These are phyloP conservation scores for Linnemannia schmuckeri DNA, from an alignment of 192 early-diverging fungal species.

Conservation along the genomic window DNA sequence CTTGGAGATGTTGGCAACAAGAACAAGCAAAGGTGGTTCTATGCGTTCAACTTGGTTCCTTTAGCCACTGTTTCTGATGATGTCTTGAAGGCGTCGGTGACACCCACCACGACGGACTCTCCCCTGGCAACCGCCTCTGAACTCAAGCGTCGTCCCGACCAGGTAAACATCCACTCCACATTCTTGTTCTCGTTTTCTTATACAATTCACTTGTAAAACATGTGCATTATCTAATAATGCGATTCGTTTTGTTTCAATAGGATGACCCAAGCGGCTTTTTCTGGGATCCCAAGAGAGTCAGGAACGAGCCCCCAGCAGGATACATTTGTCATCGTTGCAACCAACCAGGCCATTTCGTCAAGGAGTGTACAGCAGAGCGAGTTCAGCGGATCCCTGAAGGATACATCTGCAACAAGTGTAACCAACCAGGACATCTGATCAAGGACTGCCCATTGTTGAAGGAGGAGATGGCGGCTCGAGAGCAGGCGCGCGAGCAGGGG, in stretches of 20 bases:
- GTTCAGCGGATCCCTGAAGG: slow-evolving; percentile 24
- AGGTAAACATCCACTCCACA: background rate
- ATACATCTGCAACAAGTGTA: slow-evolving; percentile 66
- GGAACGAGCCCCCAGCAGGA: slow-evolving; percentile 53
- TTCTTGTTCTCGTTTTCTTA: too few relatives aligned
- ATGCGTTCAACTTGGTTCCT: slow-evolving; percentile 89
- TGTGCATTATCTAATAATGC: background rate
- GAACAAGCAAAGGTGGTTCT: slow-evolving; percentile 90
- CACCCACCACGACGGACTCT: slow-evolving; percentile 67
- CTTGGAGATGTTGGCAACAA: slow-evolving; percentile 76
- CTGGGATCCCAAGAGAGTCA: slow-evolving; percentile 43
- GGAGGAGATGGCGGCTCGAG: slow-evolving; percentile 25
- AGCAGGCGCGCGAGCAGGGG: background rate
- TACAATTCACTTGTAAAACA: too few relatives aligned
- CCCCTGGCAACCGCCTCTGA: slow-evolving; percentile 45
- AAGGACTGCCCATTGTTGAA: slow-evolving; percentile 60
- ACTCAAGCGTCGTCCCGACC: slow-evolving; percentile 42
- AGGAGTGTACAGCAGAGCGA: slow-evolving; percentile 58
- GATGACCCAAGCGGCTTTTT: slow-evolving; percentile 24
- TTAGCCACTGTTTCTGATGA: slow-evolving; percentile 56
- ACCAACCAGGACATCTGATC: slow-evolving; percentile 68
- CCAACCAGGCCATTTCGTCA: slow-evolving; percentile 60
- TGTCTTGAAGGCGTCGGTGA: slow-evolving; percentile 52
- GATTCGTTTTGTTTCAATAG: background rate
- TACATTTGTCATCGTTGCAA: slow-evolving; percentile 67